A percentile compares a stretch with the other conserved stretches of the same genome.
These are phyloP conservation scores for Aspergillus japonicus DNA, from an alignment of 2,329 filamentous ascomycete genomes.

Conservation along the genomic window DNA sequence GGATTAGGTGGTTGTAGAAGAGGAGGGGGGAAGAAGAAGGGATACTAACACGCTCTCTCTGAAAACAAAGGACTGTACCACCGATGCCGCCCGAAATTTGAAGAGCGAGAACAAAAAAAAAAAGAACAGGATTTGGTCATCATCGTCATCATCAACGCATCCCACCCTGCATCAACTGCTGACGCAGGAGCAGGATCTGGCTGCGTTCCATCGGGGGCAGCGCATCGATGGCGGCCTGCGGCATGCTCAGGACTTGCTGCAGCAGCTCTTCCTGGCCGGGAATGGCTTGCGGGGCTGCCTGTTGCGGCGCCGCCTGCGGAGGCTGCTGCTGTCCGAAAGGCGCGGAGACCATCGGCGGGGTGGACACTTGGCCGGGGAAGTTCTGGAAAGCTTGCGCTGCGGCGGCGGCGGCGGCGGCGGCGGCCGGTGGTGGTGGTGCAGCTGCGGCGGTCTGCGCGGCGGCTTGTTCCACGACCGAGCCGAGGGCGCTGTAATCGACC, in stretches of 20 bases:
- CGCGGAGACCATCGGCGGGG: constrained; percentile 50
- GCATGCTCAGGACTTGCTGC: constrained; percentile 76
- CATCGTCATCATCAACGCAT: constrained; percentile 28
- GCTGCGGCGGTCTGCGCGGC: constrained; percentile 44
- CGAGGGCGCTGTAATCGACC: constrained; percentile 79
- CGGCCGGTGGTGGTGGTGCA: constrained; percentile 28
- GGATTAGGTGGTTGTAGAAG: neutral
- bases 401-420: neutral
- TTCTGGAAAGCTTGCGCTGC: constrained; percentile 39
- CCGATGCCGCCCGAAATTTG: neutral
- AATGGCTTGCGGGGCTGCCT: constrained; percentile 43
- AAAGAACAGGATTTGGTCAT: neutral
- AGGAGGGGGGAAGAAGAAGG: neutral
- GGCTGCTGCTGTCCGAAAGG: constrained; percentile 43
- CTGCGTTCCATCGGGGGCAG: constrained; percentile 71
- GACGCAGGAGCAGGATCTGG: constrained; percentile 76
- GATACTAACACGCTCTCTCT: neutral
- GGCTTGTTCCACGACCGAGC: constrained; percentile 71
- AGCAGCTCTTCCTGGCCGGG: constrained; percentile 71
- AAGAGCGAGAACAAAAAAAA: neutral
- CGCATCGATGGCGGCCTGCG: constrained; percentile 75
- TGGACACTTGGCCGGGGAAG: constrained; percentile 49
- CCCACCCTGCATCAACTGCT: constrained; percentile 54
- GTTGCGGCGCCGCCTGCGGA: constrained; percentile 40
- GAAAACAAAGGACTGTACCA: neutral